phyloP scores from a whole-genome alignment of 768 basidiomycete species.

The Hygrophoropsis aurantiaca region DNA sequence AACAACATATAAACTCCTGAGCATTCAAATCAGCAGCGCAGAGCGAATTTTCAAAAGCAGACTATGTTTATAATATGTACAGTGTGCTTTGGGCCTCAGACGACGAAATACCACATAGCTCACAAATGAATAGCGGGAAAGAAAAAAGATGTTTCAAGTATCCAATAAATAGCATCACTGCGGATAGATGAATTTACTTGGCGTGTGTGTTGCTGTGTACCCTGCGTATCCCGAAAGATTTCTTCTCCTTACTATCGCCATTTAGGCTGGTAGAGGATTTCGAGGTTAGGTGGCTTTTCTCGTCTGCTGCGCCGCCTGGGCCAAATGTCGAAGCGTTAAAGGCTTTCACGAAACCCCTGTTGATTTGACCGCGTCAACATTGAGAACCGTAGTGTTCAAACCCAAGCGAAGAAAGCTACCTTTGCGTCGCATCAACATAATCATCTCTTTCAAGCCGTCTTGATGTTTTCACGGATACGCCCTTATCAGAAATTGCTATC shows the following conservation, averaged over 20 bases:
- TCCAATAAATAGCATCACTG: too few relatives aligned
- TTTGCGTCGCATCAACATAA: constrained; percentile 73
- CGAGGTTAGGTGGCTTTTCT: constrained; percentile 9
- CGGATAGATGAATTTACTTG: too few relatives aligned
- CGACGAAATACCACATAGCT: too few relatives aligned
- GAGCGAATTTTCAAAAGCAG: too few relatives aligned
- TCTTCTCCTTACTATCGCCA: not conserved
- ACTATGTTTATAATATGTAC: too few relatives aligned
- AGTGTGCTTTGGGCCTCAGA: too few relatives aligned
- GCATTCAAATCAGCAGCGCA: too few relatives aligned
- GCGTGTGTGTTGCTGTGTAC: not conserved
- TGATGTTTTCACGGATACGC: constrained; percentile 65
- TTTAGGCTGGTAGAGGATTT: constrained; percentile 4
- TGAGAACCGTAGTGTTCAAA: not conserved
- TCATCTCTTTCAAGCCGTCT: constrained; percentile 58
- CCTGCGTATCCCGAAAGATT: constrained; percentile 9
- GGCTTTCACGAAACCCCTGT: constrained; percentile 55
- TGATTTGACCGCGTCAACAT: not conserved
- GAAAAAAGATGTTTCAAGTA: too few relatives aligned
- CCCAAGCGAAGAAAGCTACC: constrained; percentile 37
- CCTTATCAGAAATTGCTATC: constrained; percentile 54
- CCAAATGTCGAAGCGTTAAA: constrained; percentile 47
- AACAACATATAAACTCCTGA: too few relatives aligned
- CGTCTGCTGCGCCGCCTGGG: not conserved
- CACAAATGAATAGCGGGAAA: too few relatives aligned